A percentile compares a stretch with the other conserved stretches of the same genome.
Evolutionary conservation across 176 grass and related monocot species (phyloP).

Genomic region (Rhynchospora breviuscula): DNA sequence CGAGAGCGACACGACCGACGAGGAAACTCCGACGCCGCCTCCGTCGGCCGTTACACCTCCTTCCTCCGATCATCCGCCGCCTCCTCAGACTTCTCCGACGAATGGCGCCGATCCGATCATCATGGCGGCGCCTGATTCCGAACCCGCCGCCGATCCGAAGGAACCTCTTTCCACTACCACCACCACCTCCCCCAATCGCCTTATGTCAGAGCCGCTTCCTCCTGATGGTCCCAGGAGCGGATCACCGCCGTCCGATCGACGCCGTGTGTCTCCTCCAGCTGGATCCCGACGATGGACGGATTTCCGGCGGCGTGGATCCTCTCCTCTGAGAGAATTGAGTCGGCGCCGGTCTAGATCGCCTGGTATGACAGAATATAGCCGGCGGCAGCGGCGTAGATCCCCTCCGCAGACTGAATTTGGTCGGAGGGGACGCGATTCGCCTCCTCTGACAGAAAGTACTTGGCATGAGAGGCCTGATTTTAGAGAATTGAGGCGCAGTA

Average conservation of each 20-base stretch:
- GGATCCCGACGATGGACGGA: neutral
- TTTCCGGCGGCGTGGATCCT: neutral
- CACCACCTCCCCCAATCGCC: conserved; percentile 2
- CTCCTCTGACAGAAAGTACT: neutral
- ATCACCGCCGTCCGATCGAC: neutral
- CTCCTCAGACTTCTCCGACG: neutral
- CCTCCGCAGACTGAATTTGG: conserved; percentile 9
- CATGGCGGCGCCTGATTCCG: neutral
- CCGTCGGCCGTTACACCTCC: neutral
- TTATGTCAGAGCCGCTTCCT: neutral
- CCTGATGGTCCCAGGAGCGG: conserved; percentile 12
- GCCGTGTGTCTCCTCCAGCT: neutral
- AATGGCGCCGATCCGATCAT: neutral
- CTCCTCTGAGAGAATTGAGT: neutral
- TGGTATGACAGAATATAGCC: neutral
- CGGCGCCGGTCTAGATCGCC: neutral
- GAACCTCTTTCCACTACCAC: conserved; percentile 15
- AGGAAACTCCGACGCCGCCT: conserved; percentile 5
- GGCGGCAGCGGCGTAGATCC: neutral
- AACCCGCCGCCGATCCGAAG: neutral
- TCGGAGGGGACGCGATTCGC: neutral
- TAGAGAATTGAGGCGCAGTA: conserved; percentile 3
- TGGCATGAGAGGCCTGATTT: neutral
- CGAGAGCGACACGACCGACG: neutral
- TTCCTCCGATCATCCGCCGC: neutral